These are phyloP conservation scores for Lasiodiplodia sp. DNA, from an alignment of 2,329 filamentous ascomycete genomes.

Conservation along the genomic window DNA sequence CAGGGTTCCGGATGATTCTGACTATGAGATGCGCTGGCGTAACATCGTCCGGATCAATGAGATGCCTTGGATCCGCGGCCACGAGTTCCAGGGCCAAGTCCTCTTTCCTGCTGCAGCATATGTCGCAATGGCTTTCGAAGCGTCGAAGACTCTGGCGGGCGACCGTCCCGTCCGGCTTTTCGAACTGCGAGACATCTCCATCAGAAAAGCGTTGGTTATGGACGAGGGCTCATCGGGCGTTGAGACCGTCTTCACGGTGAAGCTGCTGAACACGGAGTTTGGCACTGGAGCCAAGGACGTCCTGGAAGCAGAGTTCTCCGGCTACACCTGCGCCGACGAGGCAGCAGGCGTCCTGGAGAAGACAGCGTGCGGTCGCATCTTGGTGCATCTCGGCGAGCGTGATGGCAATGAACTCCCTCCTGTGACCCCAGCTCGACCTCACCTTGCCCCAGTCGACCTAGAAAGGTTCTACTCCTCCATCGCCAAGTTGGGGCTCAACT, in stretches of 20 bases:
- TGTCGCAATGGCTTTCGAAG: constrained; percentile 47
- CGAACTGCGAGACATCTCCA: constrained; percentile 32
- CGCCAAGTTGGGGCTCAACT: no score
- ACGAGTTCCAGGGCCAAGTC: constrained; percentile 39
- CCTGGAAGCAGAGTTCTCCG: neutral
- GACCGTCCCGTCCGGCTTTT: constrained; percentile 29
- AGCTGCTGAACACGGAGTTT: neutral
- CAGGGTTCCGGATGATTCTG: neutral
- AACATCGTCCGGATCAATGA: constrained; percentile 32
- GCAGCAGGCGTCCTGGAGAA: neutral
- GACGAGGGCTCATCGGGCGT: constrained; percentile 14
- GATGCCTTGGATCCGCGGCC: constrained; percentile 35
- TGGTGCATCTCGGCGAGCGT: neutral
- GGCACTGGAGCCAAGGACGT: no score
- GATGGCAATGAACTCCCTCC: no score
- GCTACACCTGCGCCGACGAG: neutral
- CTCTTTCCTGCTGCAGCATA: constrained; percentile 57
- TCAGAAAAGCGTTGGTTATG: constrained; percentile 33
- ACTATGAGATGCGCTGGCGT: constrained; percentile 30
- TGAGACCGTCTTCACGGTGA: constrained; percentile 15
- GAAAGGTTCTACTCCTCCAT: no score
- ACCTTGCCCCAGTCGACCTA: no score
- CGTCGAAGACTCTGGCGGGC: constrained; percentile 26
- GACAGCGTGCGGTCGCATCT: neutral
- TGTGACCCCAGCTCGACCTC: no score